Base-by-base conservation (phyloP, 192 early-diverging fungal species). In the Pilobolus umbonatus region DNA sequence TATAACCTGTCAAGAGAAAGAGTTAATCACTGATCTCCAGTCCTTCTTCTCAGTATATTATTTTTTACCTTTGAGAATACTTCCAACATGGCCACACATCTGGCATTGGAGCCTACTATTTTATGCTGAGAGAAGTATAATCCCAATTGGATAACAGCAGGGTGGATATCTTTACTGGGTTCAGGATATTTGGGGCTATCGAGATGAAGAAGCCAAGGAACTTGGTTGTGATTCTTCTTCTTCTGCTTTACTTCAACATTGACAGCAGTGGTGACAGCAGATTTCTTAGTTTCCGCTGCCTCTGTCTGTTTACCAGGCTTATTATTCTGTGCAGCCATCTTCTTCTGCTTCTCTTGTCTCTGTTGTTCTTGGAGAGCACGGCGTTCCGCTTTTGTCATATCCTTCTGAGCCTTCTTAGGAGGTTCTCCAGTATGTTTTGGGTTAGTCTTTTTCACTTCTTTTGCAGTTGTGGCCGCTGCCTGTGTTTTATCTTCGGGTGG, bases 341-440 rank as follows among this genome's bases (percentile, higher is more conserved):
- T 70, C 31, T 61, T 77, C 64, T 79, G 55, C 76, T 97, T 93
- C 52, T 83, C 92, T n/a, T 82, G 85, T 30, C 86, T 77, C 70
- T 93, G 88, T 35, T 80, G 68, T 61, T 97, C 90, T 67, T 96
- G 92, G 51, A 88, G 55, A 14, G 84, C 93, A 28, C 92, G 81
- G 50, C 92, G 82, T 77, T 98, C 92, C 24, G 90, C 90, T 59
- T 94, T 95, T 22, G 90, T 93, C 88, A 92, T 86, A 35, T 85
- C 72, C 66, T 89, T 90, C 42, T 60, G 60, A 8, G 54, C 34
- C 36, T 72, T 78, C 42, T 61, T 62, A 17, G 40, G 57, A 45
- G 59, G 49, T 15, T 50, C 21, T 2, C 32, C 9, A 4, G 53
- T 5, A 2, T 42, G 21, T 8, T 39, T 35, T 39, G 30, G 51